Conservation (phyloP, 345 rosid species). For the Excoecaria agallocha region DNA sequence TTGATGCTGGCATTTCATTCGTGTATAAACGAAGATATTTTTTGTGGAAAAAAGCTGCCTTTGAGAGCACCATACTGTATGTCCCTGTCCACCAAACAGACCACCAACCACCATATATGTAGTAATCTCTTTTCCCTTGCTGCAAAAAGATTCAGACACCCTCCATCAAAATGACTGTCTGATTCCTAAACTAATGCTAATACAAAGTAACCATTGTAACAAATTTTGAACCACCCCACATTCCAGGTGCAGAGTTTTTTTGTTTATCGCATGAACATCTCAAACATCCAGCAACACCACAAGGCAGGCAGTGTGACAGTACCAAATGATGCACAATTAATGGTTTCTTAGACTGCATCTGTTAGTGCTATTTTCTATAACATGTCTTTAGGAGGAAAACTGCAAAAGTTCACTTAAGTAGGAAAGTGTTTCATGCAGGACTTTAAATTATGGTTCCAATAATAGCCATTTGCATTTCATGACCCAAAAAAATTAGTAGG, state of each 20-base stretch:
- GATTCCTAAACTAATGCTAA: background rate
- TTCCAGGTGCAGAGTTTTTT: background rate
- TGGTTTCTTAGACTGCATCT: background rate
- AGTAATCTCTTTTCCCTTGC: slow-evolving; percentile 47
- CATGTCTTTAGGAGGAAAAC: background rate
- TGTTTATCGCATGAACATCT: background rate
- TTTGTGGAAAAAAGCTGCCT: slow-evolving; percentile 96
- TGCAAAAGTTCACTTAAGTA: background rate
- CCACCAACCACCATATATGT: slow-evolving; percentile 93
- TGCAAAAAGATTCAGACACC: slow-evolving; percentile 30
- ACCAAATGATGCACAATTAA: background rate
- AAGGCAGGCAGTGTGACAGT: background rate
- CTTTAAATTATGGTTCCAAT: background rate
- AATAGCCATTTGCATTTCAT: slow-evolving; percentile 43
- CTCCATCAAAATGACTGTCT: background rate
- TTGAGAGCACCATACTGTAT: slow-evolving; percentile 91
- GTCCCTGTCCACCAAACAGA: slow-evolving; percentile 99
- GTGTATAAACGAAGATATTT: slow-evolving; percentile 80
- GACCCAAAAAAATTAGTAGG: slow-evolving; percentile 41
- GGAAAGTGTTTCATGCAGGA: background rate
- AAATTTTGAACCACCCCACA: background rate
- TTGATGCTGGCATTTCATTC: slow-evolving; percentile 74
- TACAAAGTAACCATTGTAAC: background rate
- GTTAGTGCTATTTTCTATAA: background rate
- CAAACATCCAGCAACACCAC: background rate